Conservation (phyloP, 2,329 filamentous ascomycete genomes). For the Bisporella sp. region DNA sequence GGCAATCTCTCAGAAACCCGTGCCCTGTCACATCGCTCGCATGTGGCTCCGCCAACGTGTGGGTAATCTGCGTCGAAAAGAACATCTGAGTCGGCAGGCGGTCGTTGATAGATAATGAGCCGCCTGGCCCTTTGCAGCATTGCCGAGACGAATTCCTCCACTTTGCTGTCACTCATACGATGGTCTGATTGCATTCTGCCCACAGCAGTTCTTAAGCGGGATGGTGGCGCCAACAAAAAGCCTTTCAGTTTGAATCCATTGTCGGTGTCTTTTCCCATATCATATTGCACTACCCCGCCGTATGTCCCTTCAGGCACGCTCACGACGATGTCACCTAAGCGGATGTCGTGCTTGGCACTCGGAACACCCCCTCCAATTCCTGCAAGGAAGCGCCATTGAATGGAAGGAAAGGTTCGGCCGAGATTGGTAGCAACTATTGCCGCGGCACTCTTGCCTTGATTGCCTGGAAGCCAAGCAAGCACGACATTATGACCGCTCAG, state of each 20-base stretch:
- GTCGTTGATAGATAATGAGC: neutral
- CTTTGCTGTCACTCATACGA: neutral
- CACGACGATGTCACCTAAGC: slow-evolving; percentile 3
- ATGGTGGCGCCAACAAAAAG: slow-evolving; percentile 8
- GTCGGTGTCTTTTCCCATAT: slow-evolving; percentile 8
- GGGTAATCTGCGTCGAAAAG: neutral
- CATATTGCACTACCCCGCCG: slow-evolving; percentile 16
- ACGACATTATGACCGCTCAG: slow-evolving; percentile 20
- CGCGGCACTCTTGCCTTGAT: slow-evolving; percentile 14
- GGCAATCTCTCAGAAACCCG: neutral
- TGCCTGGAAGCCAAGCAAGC: slow-evolving; percentile 15
- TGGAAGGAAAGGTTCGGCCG: slow-evolving; percentile 10
- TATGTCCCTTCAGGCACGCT: slow-evolving; percentile 5
- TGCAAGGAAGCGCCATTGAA: slow-evolving; percentile 8
- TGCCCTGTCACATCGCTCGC: neutral
- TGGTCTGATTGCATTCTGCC: slow-evolving; percentile 13
- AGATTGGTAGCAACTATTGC: slow-evolving; percentile 13
- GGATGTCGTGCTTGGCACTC: neutral
- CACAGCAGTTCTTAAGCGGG: slow-evolving; percentile 13
- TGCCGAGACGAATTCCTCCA: neutral
- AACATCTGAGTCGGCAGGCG: neutral
- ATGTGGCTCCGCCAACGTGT: neutral
- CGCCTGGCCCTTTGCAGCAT: neutral
- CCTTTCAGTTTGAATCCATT: slow-evolving; percentile 5
- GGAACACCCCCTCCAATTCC: slow-evolving; percentile 17